Percentiles rank a stretch among this genome's conserved stretches.
Conservation (phyloP, 176 grass and related monocot species). For the Aegilops speltoides region DNA sequence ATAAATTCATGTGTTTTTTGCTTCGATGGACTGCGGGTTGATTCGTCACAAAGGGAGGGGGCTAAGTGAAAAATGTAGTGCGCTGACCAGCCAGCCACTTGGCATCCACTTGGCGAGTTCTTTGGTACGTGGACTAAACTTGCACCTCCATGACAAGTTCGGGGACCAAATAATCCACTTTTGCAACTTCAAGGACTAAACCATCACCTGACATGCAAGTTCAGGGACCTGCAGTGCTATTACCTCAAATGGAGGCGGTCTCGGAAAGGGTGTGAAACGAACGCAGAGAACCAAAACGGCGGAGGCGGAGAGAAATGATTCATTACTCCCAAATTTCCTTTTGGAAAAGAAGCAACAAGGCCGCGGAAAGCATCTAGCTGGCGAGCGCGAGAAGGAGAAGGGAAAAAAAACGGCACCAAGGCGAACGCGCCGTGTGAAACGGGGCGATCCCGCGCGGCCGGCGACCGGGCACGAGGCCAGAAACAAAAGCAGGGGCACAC, state of each 20-base stretch:
- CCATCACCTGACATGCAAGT: too few relatives aligned
- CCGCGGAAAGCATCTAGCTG: neutral
- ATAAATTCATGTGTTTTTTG: too few relatives aligned
- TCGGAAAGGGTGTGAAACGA: neutral
- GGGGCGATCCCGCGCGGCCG: neutral
- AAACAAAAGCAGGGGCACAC: neutral
- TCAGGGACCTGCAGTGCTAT: too few relatives aligned
- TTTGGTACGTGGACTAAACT: too few relatives aligned
- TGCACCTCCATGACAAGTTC: too few relatives aligned
- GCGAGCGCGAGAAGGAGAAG: neutral
- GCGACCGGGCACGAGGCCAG: neutral
- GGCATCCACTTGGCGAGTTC: too few relatives aligned
- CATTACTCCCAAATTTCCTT: neutral
- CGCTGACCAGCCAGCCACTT: too few relatives aligned
- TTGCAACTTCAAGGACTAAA: too few relatives aligned
- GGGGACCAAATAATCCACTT: too few relatives aligned
- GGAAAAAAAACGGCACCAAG: neutral
- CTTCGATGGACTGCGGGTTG: too few relatives aligned
- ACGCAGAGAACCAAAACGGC: neutral
- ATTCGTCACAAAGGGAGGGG: too few relatives aligned
- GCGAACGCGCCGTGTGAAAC: slow-evolving; percentile 5
- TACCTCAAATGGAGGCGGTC: neutral
- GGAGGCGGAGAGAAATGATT: neutral
- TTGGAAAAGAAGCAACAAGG: neutral
- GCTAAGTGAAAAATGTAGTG: too few relatives aligned